A percentile compares a stretch with the other conserved stretches of the same genome.
Evolutionary conservation across 129 eudicot genomes (phyloP).

Genomic region (Sambucus nigra): DNA sequence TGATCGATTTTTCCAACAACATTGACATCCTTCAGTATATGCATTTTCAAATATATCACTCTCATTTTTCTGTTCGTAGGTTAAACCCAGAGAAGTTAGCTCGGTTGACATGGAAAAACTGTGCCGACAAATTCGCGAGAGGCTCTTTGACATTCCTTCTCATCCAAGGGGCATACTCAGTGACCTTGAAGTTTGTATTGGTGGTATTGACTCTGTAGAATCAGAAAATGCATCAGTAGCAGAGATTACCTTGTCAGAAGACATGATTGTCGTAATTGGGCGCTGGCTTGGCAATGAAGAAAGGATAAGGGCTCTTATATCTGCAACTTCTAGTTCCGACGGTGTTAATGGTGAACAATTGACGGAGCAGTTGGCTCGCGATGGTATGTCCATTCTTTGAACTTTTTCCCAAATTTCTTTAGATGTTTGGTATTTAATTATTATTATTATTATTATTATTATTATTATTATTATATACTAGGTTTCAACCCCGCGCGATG

Average conservation of each 20-base stretch:
- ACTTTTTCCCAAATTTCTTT: too few species aligned
- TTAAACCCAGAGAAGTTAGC: constrained; percentile 85
- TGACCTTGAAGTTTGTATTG: constrained; percentile 79
- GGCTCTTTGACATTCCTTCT: constrained; percentile 54
- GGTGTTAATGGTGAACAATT: constrained; percentile 53
- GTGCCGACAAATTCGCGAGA: constrained; percentile 66
- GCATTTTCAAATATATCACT: constrained; percentile 8
- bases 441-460: too few species aligned
- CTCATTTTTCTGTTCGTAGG: constrained; percentile 30
- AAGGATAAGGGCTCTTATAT: constrained; percentile 39
- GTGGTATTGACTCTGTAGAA: constrained; percentile 44
- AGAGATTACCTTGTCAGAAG: constrained; percentile 78
- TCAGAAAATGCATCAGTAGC: constrained; percentile 61
- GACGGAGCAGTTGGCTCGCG: constrained; percentile 84
- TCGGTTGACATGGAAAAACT: constrained; percentile 51
- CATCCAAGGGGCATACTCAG: constrained; percentile 56
- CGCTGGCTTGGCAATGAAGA: constrained; percentile 88
- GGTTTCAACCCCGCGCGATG: too few species aligned
- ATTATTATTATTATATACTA: too few species aligned
- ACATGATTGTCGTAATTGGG: constrained; percentile 59
- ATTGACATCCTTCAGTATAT: too few species aligned
- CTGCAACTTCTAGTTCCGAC: constrained; percentile 21
- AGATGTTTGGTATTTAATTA: too few species aligned
- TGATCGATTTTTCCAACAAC: too few species aligned
- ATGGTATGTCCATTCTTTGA: constrained; percentile 41